Percentiles rank a stretch among this genome's conserved stretches.
Conservation (phyloP, 345 rosid genomes). For the Salix caprea region DNA sequence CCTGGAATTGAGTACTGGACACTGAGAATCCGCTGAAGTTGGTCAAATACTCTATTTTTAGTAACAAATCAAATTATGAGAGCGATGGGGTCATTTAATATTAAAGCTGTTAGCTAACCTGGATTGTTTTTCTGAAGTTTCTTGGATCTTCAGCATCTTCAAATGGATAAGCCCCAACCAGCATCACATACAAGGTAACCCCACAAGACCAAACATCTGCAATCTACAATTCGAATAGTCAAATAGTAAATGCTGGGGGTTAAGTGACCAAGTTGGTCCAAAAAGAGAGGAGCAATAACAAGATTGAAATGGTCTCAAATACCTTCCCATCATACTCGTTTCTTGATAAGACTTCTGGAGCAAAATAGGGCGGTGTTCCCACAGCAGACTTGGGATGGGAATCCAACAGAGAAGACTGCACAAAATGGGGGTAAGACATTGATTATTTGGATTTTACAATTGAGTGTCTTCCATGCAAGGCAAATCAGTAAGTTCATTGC, state of each 20-base stretch:
- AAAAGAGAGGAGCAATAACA: neutral
- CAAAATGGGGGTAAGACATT: neutral
- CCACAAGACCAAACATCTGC: slow-evolving; percentile 32
- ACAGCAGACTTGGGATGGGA: slow-evolving; percentile 27
- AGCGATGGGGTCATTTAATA: neutral
- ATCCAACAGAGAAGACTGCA: slow-evolving; percentile 24
- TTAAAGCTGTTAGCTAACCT: neutral
- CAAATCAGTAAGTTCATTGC: neutral
- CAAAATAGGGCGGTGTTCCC: slow-evolving; percentile 26
- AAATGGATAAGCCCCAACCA: slow-evolving; percentile 26
- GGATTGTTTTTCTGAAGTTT: slow-evolving; percentile 27
- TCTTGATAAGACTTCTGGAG: slow-evolving; percentile 24
- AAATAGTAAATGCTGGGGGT: neutral
- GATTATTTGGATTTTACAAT: neutral
- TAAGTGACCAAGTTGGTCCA: neutral
- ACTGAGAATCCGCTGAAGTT: slow-evolving; percentile 75
- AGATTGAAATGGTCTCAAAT: neutral
- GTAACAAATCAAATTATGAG: neutral
- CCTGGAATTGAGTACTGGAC: slow-evolving; percentile 87
- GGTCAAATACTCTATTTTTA: neutral
- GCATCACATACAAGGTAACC: slow-evolving; percentile 30
- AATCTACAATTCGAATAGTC: slow-evolving; percentile 4
- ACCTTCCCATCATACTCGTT: slow-evolving; percentile 28
- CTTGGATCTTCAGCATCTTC: slow-evolving; percentile 29
- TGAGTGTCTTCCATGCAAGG: neutral